Conservation (phyloP, 2,329 filamentous ascomycete genomes). For the Verticillium nubilum region DNA sequence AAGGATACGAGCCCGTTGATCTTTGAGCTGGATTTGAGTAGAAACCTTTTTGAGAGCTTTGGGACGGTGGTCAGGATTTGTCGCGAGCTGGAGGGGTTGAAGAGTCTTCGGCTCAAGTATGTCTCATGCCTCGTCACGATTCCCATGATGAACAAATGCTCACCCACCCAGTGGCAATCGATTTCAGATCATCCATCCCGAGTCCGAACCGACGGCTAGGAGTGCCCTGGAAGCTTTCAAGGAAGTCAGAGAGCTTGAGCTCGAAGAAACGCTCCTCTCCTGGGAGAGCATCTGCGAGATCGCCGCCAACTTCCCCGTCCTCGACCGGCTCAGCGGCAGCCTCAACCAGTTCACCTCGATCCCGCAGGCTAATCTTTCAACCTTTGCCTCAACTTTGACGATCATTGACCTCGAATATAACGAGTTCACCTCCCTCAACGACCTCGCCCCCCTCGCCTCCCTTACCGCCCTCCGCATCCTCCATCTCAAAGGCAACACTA, state of each 20-base stretch:
- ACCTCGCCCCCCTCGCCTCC: slow-evolving; percentile 47
- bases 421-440: slow-evolving; percentile 53
- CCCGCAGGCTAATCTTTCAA: slow-evolving; percentile 28
- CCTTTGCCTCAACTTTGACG: slow-evolving; percentile 47
- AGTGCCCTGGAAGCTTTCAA: slow-evolving; percentile 35
- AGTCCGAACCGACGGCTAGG: slow-evolving; percentile 22
- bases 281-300: slow-evolving; percentile 60
- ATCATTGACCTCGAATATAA: slow-evolving; percentile 70
- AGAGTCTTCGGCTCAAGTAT: slow-evolving; percentile 66
- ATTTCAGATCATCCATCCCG: slow-evolving; percentile 43
- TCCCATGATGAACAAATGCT: slow-evolving; percentile 5
- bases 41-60: slow-evolving; percentile 71
- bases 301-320: slow-evolving; percentile 45
- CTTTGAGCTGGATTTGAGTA: slow-evolving; percentile 75
- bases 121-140: slow-evolving; percentile 19
- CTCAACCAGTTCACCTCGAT: slow-evolving; percentile 54
- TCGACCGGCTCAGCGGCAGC: slow-evolving; percentile 46
- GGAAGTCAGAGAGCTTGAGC: slow-evolving; percentile 52
- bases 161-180: slow-evolving; percentile 62
- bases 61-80: slow-evolving; percentile 67
- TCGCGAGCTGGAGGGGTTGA: slow-evolving; percentile 59
- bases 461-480: slow-evolving; percentile 51
- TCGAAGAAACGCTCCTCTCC: slow-evolving; percentile 61
- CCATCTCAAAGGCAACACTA: slow-evolving; percentile 73
- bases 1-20: slow-evolving; percentile 58